Evolutionary conservation across 495 filamentous ascomycete genomes (phyloP).

Genomic region (Barbatosphaeria neglecta): DNA sequence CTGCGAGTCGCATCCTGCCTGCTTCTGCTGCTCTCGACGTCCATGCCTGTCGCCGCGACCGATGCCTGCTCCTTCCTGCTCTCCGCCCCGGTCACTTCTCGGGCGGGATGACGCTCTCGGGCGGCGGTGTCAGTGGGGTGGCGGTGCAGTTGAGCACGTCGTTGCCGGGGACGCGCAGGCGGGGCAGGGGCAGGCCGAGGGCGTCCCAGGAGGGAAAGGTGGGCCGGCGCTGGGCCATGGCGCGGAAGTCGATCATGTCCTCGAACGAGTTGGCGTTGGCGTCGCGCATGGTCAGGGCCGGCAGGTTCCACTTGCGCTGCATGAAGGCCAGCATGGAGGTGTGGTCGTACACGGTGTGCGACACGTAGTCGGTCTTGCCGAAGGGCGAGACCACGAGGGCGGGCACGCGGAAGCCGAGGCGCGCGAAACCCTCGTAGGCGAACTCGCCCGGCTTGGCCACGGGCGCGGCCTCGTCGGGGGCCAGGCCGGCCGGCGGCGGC

Average conservation of each 20-base stretch:
- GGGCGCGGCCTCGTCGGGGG: not conserved
- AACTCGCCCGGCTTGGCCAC: not conserved
- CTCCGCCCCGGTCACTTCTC: no score
- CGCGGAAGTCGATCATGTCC: not conserved
- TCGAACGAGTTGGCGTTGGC: constrained; percentile 1
- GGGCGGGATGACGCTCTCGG: not conserved
- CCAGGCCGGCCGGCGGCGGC: not conserved
- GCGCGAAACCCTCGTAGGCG: not conserved
- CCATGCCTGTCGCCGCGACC: no score
- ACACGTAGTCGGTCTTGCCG: not conserved
- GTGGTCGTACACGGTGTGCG: not conserved
- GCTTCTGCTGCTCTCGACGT: no score
- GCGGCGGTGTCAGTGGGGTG: not conserved
- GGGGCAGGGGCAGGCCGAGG: not conserved
- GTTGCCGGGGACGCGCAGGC: not conserved
- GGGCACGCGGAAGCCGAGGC: not conserved
- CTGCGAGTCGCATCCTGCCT: no score
- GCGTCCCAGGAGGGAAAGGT: not conserved
- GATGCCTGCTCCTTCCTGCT: no score
- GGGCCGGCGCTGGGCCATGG: not conserved
- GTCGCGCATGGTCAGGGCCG: not conserved
- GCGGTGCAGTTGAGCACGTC: not conserved
- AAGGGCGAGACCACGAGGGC: not conserved
- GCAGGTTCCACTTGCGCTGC: not conserved
- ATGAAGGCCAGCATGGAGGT: not conserved